These are phyloP conservation scores for Pseudopithomyces maydicus DNA, from an alignment of 2,329 filamentous ascomycete genomes.

Conservation along the genomic window DNA sequence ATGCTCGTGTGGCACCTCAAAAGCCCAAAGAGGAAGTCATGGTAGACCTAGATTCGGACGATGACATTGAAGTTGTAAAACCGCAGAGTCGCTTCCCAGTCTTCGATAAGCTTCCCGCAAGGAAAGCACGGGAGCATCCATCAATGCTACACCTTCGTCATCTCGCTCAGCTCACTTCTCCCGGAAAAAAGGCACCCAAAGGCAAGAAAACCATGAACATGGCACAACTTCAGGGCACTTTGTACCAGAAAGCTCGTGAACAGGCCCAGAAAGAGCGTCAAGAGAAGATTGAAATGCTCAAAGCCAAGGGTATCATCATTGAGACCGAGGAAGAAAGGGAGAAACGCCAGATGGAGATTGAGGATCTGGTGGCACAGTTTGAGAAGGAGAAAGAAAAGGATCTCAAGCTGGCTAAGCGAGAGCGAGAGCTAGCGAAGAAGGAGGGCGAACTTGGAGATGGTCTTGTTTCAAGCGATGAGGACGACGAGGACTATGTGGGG, in stretches of 20 bases:
- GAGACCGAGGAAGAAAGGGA: slow-evolving; percentile 88
- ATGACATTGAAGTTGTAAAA: slow-evolving; percentile 68
- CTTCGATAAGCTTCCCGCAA: slow-evolving; percentile 71
- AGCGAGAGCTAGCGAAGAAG: slow-evolving; percentile 75
- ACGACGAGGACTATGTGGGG: slow-evolving; percentile 57
- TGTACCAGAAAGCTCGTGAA: slow-evolving; percentile 74
- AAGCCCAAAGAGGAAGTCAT: slow-evolving; percentile 16
- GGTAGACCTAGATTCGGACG: slow-evolving; percentile 56
- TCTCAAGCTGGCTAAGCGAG: slow-evolving; percentile 75
- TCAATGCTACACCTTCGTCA: slow-evolving; percentile 72
- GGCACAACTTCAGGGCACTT: slow-evolving; percentile 68
- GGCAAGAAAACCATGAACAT: slow-evolving; percentile 66
- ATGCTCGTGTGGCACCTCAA: slow-evolving; percentile 14
- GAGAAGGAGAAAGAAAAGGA: slow-evolving; percentile 83
- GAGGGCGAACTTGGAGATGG: slow-evolving; percentile 52
- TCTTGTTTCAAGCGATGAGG: slow-evolving; percentile 58
- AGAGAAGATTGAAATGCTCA: slow-evolving; percentile 75
- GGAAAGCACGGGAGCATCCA: slow-evolving; percentile 65
- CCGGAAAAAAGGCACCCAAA: slow-evolving; percentile 54
- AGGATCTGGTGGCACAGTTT: slow-evolving; percentile 71
- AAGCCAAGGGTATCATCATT: slow-evolving; percentile 78
- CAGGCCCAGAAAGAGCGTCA: slow-evolving; percentile 81
- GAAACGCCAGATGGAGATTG: slow-evolving; percentile 79
- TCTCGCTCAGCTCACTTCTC: slow-evolving; percentile 74
- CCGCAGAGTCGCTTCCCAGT: slow-evolving; percentile 51